A percentile compares a stretch with the other conserved stretches of the same genome.
Evolutionary conservation across 225 moss, liverwort and hornwort genomes (phyloP).

Genomic region (Marchantia polymorpha): DNA sequence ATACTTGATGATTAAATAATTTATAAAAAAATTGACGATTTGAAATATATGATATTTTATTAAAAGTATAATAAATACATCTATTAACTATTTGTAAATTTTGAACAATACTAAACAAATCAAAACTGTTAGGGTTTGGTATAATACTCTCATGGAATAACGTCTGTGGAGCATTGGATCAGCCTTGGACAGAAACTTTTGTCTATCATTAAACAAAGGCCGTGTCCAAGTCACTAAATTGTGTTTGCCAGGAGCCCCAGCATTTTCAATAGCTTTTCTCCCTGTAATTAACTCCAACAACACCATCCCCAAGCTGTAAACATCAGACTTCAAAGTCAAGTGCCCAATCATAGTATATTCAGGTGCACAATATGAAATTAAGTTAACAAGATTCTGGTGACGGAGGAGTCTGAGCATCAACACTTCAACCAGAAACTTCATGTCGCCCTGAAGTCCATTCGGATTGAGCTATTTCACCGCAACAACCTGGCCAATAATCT

Average conservation of each 20-base stretch:
- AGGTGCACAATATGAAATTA: conserved; percentile 98
- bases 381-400: conserved; percentile 95
- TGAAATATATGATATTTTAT: too few species aligned
- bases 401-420: conserved; percentile 97
- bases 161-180: conserved; percentile 96
- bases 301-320: conserved; percentile 98
- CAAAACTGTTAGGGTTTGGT: conserved; percentile 96
- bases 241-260: conserved; percentile 89
- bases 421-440: conserved; percentile 97
- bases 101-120: too few species aligned
- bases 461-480: conserved; percentile 99
- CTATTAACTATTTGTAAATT: too few species aligned
- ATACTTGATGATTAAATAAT: too few species aligned
- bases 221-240: conserved; percentile 99
- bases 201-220: conserved; percentile 91
- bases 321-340: conserved; percentile 99
- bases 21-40: too few species aligned
- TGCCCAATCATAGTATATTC: conserved; percentile 99
- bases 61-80: too few species aligned
- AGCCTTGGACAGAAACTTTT: conserved; percentile 98
- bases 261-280: conserved; percentile 96
- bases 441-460: conserved; percentile 91
- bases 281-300: conserved; percentile 96
- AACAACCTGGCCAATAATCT: conserved; percentile 92
- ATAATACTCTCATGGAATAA: conserved; percentile 93